Base-by-base conservation (phyloP, 139 green algal genomes). In the Tetratostichococcus sp. region DNA sequence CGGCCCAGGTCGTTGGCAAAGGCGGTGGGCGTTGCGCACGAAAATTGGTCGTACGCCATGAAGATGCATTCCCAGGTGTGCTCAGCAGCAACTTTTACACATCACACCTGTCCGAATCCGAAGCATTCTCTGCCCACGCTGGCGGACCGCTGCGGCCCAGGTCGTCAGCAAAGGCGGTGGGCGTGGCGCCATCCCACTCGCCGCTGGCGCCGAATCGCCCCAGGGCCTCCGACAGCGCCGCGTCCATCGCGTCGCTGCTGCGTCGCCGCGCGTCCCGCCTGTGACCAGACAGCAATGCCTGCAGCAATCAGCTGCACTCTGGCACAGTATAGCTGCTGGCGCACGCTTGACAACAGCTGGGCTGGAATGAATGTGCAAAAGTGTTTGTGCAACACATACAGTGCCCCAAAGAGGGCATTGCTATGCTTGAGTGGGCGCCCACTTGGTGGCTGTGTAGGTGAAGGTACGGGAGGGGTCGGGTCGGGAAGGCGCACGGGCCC, bases 401-500 rank as follows among this genome's bases (percentile, higher is more conserved):
- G n/a, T n/a, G n/a, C n/a, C n/a, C n/a, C n/a, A n/a, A n/a, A n/a
- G n/a, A n/a, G n/a, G n/a, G n/a, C n/a, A n/a, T n/a, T n/a, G n/a
- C n/a, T n/a, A n/a, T n/a, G n/a, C n/a, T n/a, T n/a, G n/a, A n/a
- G n/a, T n/a, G n/a, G n/a, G n/a, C n/a, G n/a, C n/a, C n/a, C n/a
- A 62, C 50, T 62, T 62, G 14, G 14, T 76, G 75, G 28, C 72
- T 43, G 66, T 50, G 25, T 30, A 50, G 35, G 42, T 39, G 74
- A 32, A 39, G 67, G 6, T n/a, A 28, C 66, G 50, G 2, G 50
- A 62, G 50, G 50, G 50, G 50, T 62, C 26, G 33, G 43, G 75
- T 21, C 75, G 42, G 8, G 67, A 35, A 39, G 79, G 82, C 26
- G 84, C 35, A 6, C 72, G 70, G 71, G 78, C 34, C 28, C 74